Evolutionary conservation across 2,329 filamentous ascomycete genomes (phyloP).

Genomic region (Scopulariopsis brevicaulis): DNA sequence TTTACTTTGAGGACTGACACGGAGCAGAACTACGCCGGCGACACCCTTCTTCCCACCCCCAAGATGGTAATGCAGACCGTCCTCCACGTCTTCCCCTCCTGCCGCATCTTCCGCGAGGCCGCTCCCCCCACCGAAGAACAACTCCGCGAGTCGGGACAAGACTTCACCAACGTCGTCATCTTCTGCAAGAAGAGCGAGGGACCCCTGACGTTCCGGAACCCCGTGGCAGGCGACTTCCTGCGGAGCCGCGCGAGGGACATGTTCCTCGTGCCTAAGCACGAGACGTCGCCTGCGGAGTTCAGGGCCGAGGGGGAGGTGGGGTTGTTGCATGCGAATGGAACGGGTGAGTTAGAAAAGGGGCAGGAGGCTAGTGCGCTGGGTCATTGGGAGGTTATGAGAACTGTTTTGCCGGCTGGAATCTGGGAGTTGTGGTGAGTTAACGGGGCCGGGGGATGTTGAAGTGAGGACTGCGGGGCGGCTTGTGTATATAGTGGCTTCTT

Average conservation of each 20-base stretch:
- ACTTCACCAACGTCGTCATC: slow-evolving; percentile 94
- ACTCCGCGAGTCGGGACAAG: slow-evolving; percentile 35
- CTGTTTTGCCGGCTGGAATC: slow-evolving; percentile 61
- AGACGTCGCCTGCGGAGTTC: slow-evolving; percentile 47
- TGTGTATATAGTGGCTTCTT: background rate
- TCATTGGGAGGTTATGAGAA: slow-evolving; percentile 90
- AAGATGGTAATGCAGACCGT: slow-evolving; percentile 76
- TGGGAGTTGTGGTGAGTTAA: slow-evolving; percentile 77
- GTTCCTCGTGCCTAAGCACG: slow-evolving; percentile 62
- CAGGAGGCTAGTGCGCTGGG: slow-evolving; percentile 67
- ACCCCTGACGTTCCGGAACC: slow-evolving; percentile 53
- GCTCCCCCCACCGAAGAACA: slow-evolving; percentile 23
- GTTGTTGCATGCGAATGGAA: slow-evolving; percentile 52
- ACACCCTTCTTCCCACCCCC: slow-evolving; percentile 66
- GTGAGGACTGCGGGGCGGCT: background rate
- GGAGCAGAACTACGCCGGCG: slow-evolving; percentile 81
- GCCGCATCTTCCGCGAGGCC: slow-evolving; percentile 80
- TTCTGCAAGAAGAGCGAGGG: slow-evolving; percentile 65
- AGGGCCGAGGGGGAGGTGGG: slow-evolving; percentile 30
- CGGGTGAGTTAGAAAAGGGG: slow-evolving; percentile 54
- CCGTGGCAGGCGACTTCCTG: slow-evolving; percentile 55
- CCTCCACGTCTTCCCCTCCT: slow-evolving; percentile 70
- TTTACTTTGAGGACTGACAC: background rate
- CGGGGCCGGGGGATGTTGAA: background rate
- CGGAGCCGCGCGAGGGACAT: slow-evolving; percentile 57